These are phyloP conservation scores for Amanita subjunquillea DNA, from an alignment of 768 basidiomycete genomes.

Conservation along the genomic window DNA sequence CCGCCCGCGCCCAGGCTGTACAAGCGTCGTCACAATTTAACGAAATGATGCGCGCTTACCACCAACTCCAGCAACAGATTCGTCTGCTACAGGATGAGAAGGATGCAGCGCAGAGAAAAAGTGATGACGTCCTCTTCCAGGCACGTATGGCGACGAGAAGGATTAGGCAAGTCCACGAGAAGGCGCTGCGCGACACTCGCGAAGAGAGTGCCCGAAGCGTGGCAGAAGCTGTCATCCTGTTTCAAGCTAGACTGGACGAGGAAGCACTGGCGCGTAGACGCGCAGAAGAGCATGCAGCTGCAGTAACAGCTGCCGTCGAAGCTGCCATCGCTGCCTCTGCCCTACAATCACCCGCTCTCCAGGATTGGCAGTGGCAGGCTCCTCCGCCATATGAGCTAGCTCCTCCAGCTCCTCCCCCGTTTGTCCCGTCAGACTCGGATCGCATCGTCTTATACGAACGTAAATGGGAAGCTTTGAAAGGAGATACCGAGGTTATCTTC, in stretches of 20 bases:
- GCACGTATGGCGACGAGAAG: not conserved
- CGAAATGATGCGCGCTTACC: not conserved
- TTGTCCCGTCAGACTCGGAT: conserved; percentile 5
- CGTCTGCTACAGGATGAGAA: conserved; percentile 1
- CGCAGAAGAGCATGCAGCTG: conserved; percentile 1
- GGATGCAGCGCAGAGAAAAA: not conserved
- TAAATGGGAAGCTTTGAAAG: conserved; percentile 27
- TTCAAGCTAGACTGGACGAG: not conserved
- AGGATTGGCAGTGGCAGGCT: not conserved
- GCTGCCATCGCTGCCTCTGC: not conserved
- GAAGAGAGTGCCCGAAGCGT: not conserved
- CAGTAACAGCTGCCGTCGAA: not conserved
- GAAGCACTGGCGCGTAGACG: conserved; percentile 1
- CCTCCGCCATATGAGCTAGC: conserved; percentile 1
- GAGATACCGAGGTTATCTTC: conserved; percentile 9
- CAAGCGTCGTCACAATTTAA: not conserved
- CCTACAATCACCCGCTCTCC: not conserved
- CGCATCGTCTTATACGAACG: conserved; percentile 18
- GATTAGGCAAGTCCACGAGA: not conserved
- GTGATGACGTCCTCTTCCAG: not conserved
- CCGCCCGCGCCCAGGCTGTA: not conserved
- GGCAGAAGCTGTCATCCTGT: not conserved
- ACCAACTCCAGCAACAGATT: not conserved
- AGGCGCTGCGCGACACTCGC: not conserved
- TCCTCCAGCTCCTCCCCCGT: conserved; percentile 4